Conservation (phyloP, 345 rosid species). For the Pistacia vera region DNA sequence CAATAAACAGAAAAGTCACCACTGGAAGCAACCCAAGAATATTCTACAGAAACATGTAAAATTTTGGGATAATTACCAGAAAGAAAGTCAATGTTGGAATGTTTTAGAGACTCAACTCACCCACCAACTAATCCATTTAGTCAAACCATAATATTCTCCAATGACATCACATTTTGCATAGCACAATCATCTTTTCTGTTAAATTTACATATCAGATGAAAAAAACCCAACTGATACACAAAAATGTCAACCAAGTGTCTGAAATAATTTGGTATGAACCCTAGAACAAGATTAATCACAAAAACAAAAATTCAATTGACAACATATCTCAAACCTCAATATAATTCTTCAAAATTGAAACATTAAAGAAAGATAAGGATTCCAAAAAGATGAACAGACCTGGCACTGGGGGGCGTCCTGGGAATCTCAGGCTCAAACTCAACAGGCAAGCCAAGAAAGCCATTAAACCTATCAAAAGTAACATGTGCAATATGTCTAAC, state of each 20-base stretch:
- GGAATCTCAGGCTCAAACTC: conserved; percentile 99
- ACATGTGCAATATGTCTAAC: conserved; percentile 98
- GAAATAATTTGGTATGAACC: neutral
- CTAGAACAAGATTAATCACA: neutral
- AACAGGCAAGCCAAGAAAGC: conserved; percentile 96
- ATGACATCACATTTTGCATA: conserved; percentile 10
- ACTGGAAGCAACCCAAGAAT: neutral
- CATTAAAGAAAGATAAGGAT: neutral
- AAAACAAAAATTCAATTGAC: neutral
- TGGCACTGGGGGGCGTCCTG: conserved; percentile 93
- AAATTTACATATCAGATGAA: conserved; percentile 1
- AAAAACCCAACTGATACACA: neutral
- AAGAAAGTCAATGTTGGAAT: neutral
- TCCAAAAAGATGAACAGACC: conserved; percentile 38
- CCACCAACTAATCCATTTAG: neutral
- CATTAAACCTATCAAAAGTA: conserved; percentile 97
- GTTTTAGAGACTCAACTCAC: neutral
- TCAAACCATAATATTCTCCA: conserved; percentile 8
- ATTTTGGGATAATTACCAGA: neutral
- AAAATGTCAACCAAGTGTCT: neutral
- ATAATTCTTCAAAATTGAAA: neutral
- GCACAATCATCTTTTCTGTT: neutral
- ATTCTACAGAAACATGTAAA: neutral
- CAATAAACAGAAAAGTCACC: neutral
- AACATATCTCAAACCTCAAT: neutral